Evolutionary conservation across 2,329 filamentous ascomycete genomes (phyloP).

Genomic region (Aspergillus tamarii): DNA sequence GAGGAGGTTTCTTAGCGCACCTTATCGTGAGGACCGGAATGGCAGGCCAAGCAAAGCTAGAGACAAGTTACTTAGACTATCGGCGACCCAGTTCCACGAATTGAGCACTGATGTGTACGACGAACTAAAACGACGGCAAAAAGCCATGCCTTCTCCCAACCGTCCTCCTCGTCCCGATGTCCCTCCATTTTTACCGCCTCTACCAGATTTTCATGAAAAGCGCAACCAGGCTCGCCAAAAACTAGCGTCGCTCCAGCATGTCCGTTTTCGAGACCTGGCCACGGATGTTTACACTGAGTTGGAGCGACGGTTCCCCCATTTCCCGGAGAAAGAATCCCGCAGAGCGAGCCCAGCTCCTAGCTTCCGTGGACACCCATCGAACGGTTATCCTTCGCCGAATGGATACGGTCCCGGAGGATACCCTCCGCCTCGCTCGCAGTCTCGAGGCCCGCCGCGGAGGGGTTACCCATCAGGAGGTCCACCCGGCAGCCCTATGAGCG

Average conservation of each 20-base stretch:
- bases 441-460: slow-evolving; percentile 39
- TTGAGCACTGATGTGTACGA: slow-evolving; percentile 97
- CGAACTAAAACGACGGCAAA: slow-evolving; percentile 85
- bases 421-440: slow-evolving; percentile 48
- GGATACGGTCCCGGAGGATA: slow-evolving; percentile 38
- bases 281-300: slow-evolving; percentile 96
- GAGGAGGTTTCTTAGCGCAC: slow-evolving; percentile 72
- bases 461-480: slow-evolving; percentile 43
- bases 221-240: slow-evolving; percentile 97
- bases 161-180: slow-evolving; percentile 50
- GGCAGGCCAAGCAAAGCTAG: slow-evolving; percentile 83
- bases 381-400: slow-evolving; percentile 61
- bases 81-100: slow-evolving; percentile 92
- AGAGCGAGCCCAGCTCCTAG: slow-evolving; percentile 67
- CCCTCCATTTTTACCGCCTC: slow-evolving; percentile 78
- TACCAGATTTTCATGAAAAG: slow-evolving; percentile 90
- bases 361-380: slow-evolving; percentile 65
- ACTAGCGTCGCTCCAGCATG: slow-evolving; percentile 82
- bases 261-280: slow-evolving; percentile 86
- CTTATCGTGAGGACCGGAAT: slow-evolving; percentile 73
- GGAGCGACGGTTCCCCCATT: slow-evolving; percentile 84
- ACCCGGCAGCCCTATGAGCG: slow-evolving; percentile 34
- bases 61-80: slow-evolving; percentile 90
- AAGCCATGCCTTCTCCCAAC: slow-evolving; percentile 55
- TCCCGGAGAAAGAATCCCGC: slow-evolving; percentile 70